These are phyloP conservation scores for Limonium bicolor DNA, from an alignment of 148 eudicot species.

Conservation along the genomic window DNA sequence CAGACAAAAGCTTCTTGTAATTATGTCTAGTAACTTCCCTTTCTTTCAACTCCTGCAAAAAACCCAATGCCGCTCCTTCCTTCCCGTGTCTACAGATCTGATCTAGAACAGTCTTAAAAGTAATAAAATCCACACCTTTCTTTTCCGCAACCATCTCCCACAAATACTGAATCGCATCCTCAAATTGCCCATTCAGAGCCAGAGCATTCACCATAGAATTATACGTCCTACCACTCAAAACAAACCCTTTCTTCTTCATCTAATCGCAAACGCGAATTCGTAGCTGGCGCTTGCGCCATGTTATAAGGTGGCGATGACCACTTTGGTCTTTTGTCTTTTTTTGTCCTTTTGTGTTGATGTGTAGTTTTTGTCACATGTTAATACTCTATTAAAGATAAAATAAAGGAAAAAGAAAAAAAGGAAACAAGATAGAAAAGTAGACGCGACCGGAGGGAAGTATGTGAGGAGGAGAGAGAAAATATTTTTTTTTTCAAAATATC, in stretches of 20 bases:
- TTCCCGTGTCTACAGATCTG: slow-evolving; percentile 39
- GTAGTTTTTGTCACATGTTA: too few species aligned
- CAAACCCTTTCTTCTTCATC: slow-evolving; percentile 62
- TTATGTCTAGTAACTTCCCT: slow-evolving; percentile 26
- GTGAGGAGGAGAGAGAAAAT: too few species aligned
- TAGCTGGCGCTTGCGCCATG: too few species aligned
- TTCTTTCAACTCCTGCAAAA: slow-evolving; percentile 44
- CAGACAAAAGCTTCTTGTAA: slow-evolving; percentile 24
- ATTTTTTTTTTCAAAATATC: too few species aligned
- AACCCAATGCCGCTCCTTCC: slow-evolving; percentile 27
- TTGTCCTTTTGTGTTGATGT: too few species aligned
- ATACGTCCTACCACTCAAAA: slow-evolving; percentile 51
- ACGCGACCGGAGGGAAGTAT: too few species aligned
- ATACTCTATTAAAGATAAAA: too few species aligned
- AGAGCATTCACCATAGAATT: slow-evolving; percentile 68
- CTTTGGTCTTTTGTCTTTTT: too few species aligned
- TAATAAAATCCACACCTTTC: slow-evolving; percentile 44
- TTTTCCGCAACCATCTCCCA: slow-evolving; percentile 54
- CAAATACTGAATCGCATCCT: slow-evolving; percentile 44
- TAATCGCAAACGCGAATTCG: too few species aligned
- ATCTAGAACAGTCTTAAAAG: slow-evolving; percentile 52
- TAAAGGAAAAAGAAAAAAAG: too few species aligned
- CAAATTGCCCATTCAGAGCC: slow-evolving; percentile 68
- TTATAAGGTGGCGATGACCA: too few species aligned
- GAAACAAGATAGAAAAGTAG: too few species aligned